phyloP scores from a whole-genome alignment of 202 grass and related monocot species.

The Musa balbisiana region DNA sequence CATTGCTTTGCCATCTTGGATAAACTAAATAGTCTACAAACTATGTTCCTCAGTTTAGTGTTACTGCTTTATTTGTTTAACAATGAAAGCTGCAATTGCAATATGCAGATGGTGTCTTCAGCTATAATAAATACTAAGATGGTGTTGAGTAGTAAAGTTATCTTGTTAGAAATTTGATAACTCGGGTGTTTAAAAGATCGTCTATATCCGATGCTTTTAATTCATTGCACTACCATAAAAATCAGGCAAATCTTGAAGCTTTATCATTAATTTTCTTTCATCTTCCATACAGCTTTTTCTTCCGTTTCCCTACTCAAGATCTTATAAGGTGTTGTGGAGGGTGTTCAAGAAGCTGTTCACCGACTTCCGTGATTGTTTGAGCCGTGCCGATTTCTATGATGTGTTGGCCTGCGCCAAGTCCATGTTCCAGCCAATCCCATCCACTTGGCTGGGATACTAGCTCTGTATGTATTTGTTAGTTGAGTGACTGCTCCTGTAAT shows the following conservation, averaged over 20 bases:
- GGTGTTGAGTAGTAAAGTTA: neutral
- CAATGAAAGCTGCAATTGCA: no score
- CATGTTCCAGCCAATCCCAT: conserved; percentile 73
- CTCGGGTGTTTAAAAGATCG: neutral
- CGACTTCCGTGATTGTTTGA: conserved; percentile 86
- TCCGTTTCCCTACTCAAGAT: conserved; percentile 85
- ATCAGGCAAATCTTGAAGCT: neutral
- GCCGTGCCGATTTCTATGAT: conserved; percentile 46
- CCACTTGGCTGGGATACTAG: conserved; percentile 74
- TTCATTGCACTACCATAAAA: neutral
- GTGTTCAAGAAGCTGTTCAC: conserved; percentile 93
- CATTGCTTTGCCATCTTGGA: neutral
- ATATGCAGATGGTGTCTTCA: neutral
- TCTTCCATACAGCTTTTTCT: conserved; percentile 67
- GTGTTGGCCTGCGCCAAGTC: conserved; percentile 58
- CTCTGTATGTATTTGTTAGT: neutral
- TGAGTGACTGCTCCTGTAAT: no score
- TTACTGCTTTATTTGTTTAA: conserved; percentile 9
- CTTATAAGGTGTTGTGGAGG: conserved; percentile 76
- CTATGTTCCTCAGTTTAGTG: neutral
- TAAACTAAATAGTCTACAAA: neutral
- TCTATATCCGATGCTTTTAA: neutral
- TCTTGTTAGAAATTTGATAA: neutral
- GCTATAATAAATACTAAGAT: neutral
- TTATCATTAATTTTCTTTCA: neutral